Base-by-base conservation (phyloP, 1,139 yeast genomes). In the Yamadazyma trypodendri region DNA sequence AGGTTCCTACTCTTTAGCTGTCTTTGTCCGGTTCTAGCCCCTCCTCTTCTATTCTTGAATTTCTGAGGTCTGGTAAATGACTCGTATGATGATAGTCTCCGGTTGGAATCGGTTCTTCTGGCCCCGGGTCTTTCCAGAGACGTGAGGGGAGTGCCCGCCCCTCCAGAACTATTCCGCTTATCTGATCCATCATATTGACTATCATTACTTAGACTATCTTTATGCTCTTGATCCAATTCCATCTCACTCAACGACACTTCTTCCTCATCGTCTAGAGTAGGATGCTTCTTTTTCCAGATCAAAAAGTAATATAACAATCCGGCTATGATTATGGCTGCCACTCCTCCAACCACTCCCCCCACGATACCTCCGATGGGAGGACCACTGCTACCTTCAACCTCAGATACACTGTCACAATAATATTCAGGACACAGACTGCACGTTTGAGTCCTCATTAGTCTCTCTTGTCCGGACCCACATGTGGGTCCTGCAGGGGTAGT, bases 331-430 rank as follows among this genome's bases (percentile, higher is more conserved):
- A 74, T 51, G 5, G 38, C 51, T 3, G 64, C 68, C 3, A 71
- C 60, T 7, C 77, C 78, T 9, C 82, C 85, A 2, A 76, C 68
- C 2, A 78, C 79, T 20, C 86, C 86, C 5, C 86, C 89, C 0
- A 79, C 79, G 2, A 81, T 74, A 2, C 79, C 85, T 14, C 87
- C 86, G 10, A 63, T 50, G 3, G 65, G 61, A 7, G 58, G 48
- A 9, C 44, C 37, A 11, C 43, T 30, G 14, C 49, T 35, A 6
- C 48, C 31, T 6, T 39, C 36, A 15, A 38, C 31, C 14, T 48
- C 52, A 21, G 35, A 37, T 14, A 45, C 38, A 2, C 54, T 52
- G 2, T 63, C 60, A 57, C 90, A 84, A 46, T 68, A 70, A n/a
- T 74, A 70, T 13, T 59, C 55, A 0, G 89, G 76, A 58, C 94